Percentiles rank a stretch among this genome's conserved stretches.
These are phyloP conservation scores for Solanum chmielewskii DNA, from an alignment of 257 asterid genomes.

Conservation along the genomic window DNA sequence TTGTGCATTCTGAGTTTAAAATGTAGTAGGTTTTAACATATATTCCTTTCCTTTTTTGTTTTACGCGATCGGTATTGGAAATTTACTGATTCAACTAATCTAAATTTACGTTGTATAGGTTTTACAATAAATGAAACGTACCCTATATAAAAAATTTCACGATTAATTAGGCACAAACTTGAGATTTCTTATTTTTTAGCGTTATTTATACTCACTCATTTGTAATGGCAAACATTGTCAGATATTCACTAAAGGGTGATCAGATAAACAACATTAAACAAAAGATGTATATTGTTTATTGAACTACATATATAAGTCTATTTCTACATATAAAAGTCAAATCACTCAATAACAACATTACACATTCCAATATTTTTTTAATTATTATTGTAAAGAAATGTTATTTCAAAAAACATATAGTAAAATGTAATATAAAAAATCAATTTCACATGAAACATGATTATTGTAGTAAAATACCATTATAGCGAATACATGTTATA, in stretches of 20 bases:
- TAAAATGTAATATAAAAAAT: too few relatives aligned
- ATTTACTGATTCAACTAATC: neutral
- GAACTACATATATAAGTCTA: neutral
- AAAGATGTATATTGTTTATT: neutral
- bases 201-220: neutral
- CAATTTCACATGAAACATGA: neutral
- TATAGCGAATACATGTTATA: too few relatives aligned
- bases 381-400: neutral
- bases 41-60: neutral
- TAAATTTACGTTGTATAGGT: neutral
- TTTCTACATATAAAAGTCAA: neutral
- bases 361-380: rapidly evolving
- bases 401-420: neutral
- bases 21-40: neutral
- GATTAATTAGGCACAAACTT: neutral
- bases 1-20: neutral
- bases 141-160: neutral
- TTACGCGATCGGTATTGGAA: neutral
- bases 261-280: neutral
- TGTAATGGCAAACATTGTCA: neutral
- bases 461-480: too few relatives aligned
- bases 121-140: neutral
- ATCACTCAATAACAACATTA: neutral
- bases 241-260: neutral
- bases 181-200: neutral